These are phyloP conservation scores for Penicillium sp. DNA, from an alignment of 2,329 filamentous ascomycete genomes.

Conservation along the genomic window DNA sequence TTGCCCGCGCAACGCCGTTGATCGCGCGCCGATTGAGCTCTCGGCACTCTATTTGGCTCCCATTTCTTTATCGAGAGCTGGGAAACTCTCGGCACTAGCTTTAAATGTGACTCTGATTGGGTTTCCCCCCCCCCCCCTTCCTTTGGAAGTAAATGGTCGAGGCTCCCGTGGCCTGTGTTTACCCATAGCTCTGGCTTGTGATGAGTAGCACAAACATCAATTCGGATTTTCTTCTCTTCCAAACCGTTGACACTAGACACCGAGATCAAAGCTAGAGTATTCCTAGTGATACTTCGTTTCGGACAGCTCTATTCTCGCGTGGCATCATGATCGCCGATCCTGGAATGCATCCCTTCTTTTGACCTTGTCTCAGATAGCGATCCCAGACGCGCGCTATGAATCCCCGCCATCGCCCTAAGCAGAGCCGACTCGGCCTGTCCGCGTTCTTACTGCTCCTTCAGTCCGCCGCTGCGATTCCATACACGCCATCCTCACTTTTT, in stretches of 20 bases:
- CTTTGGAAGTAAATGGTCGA: background rate
- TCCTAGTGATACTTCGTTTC: background rate
- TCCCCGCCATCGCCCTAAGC: constrained; percentile 11
- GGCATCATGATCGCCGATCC: constrained; percentile 25
- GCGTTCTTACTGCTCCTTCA: constrained; percentile 19
- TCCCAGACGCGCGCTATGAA: constrained; percentile 14
- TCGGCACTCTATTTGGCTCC: constrained; percentile 16
- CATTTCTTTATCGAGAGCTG: constrained; percentile 13
- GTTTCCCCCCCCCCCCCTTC: background rate
- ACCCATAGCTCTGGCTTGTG: background rate
- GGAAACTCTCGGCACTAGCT: constrained; percentile 4
- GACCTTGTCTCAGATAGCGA: constrained; percentile 24
- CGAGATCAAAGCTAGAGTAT: background rate
- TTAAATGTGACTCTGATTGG: constrained; percentile 10
- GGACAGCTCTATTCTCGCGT: constrained; percentile 10
- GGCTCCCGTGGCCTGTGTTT: background rate
- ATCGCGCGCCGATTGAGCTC: constrained; percentile 13
- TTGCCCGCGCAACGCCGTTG: constrained; percentile 22
- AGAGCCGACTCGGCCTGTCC: constrained; percentile 9
- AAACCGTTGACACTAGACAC: background rate
- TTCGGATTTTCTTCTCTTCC: background rate
- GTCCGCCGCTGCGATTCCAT: constrained; percentile 58
- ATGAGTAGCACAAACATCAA: background rate
- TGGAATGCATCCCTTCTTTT: constrained; percentile 23
- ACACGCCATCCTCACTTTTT: constrained; percentile 73